Conservation (phyloP, 108 stramenopile species). For the Skeletonema grethae region DNA sequence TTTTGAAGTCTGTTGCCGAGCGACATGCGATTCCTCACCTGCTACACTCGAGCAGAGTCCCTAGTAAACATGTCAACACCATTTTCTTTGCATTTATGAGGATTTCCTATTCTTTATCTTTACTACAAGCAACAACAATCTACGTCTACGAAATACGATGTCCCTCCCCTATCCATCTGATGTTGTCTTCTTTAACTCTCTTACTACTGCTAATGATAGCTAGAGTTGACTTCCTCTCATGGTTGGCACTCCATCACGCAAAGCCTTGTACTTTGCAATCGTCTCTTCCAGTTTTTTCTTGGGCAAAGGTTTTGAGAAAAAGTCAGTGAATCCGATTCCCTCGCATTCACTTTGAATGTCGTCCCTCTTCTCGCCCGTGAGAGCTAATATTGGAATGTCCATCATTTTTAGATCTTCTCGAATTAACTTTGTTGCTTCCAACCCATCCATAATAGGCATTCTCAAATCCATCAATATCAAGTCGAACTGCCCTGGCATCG, state of each 20-base stretch:
- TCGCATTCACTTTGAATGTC: slow-evolving; percentile 26
- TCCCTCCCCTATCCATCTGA: too few species aligned
- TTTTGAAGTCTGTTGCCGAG: too few species aligned
- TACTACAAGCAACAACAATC: too few species aligned
- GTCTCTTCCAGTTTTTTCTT: not conserved
- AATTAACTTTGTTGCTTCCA: slow-evolving; percentile 55
- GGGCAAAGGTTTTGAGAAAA: slow-evolving; percentile 29
- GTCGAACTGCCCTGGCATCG: slow-evolving; percentile 37
- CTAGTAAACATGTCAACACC: too few species aligned
- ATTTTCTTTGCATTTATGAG: too few species aligned
- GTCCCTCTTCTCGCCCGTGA: slow-evolving; percentile 34
- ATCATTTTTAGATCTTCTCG: slow-evolving; percentile 22
- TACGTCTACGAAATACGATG: too few species aligned
- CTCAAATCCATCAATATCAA: slow-evolving; percentile 13
- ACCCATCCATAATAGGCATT: slow-evolving; percentile 66
- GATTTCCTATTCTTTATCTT: too few species aligned
- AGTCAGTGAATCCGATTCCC: slow-evolving; percentile 30
- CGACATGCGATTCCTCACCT: too few species aligned
- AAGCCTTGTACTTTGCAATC: slow-evolving; percentile 2
- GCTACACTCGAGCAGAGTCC: too few species aligned
- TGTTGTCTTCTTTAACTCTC: too few species aligned
- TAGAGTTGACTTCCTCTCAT: too few species aligned
- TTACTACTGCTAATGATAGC: too few species aligned
- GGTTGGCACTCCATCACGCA: not conserved
- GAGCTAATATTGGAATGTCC: slow-evolving; percentile 30